Evolutionary conservation across 2,329 filamentous ascomycete species (phyloP).

Genomic region (Ambrosiella xylebori): DNA sequence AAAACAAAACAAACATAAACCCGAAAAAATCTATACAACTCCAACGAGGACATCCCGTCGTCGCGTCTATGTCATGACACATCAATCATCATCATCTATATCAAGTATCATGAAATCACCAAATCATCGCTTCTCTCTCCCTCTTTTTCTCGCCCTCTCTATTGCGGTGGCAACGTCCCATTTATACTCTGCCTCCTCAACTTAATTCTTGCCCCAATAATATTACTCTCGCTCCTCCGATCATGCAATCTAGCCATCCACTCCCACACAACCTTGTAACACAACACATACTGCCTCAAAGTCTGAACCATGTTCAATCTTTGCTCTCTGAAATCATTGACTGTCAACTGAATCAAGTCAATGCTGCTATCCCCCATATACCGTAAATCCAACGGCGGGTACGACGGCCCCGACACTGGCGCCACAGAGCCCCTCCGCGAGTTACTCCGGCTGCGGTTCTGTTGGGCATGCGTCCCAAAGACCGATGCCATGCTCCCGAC

Average conservation of each 20-base stretch:
- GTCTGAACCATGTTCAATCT: conserved; percentile 94
- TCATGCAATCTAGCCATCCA: conserved; percentile 48
- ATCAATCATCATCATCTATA: background rate
- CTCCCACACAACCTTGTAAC: conserved; percentile 86
- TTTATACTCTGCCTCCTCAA: conserved; percentile 6
- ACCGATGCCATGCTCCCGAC: conserved; percentile 1
- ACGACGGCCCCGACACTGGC: background rate
- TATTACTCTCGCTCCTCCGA: background rate
- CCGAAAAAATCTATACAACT: too few relatives aligned
- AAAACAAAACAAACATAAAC: too few relatives aligned
- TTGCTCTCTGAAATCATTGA: conserved; percentile 79
- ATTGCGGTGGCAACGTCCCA: background rate
- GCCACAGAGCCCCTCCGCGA: conserved; percentile 12
- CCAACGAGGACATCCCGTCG: too few relatives aligned
- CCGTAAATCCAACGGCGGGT: conserved; percentile 26
- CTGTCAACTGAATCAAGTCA: conserved; percentile 72
- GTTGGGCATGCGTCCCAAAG: background rate
- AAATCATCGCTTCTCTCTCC: background rate
- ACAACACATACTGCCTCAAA: conserved; percentile 80
- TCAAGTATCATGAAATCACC: background rate
- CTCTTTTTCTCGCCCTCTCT: too few relatives aligned
- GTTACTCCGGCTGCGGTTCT: conserved; percentile 8
- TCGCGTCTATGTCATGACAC: too few relatives aligned
- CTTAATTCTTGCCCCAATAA: conserved; percentile 8
- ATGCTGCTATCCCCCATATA: conserved; percentile 56